Evolutionary conservation across 2,329 filamentous ascomycete species (phyloP).

Genomic region (Zarea fungicola): DNA sequence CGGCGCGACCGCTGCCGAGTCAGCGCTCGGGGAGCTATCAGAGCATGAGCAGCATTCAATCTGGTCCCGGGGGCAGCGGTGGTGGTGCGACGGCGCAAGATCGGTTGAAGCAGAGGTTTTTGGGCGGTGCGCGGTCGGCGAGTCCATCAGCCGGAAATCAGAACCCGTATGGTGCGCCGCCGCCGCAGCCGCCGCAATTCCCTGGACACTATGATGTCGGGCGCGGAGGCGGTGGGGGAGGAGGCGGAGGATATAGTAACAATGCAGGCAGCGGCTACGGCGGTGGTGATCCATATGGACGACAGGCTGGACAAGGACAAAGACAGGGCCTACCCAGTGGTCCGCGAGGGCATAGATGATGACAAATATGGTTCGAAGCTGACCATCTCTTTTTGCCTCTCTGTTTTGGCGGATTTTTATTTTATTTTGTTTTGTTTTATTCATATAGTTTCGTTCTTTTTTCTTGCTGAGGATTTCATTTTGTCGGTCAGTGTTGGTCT

Average conservation of each 20-base stretch:
- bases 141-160: constrained; percentile 41
- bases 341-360: constrained; percentile 35
- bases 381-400: constrained; percentile 9
- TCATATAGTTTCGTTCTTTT: neutral
- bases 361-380: neutral
- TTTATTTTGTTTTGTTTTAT: neutral
- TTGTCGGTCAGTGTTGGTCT: too few species aligned
- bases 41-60: constrained; percentile 32
- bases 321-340: constrained; percentile 41
- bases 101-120: constrained; percentile 72
- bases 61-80: constrained; percentile 27
- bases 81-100: constrained; percentile 66
- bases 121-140: constrained; percentile 52
- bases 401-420: neutral
- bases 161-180: constrained; percentile 44
- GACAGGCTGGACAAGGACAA: constrained; percentile 16
- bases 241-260: constrained; percentile 28
- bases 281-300: constrained; percentile 11
- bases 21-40: constrained; percentile 74
- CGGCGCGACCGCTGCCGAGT: constrained; percentile 61
- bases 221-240: constrained; percentile 29
- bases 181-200: constrained; percentile 11
- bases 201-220: constrained; percentile 24
- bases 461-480: too few species aligned
- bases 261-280: constrained; percentile 30